Base-by-base conservation (phyloP, 371 early-diverging fungal genomes). In the Cokeromyces recurvatus region DNA sequence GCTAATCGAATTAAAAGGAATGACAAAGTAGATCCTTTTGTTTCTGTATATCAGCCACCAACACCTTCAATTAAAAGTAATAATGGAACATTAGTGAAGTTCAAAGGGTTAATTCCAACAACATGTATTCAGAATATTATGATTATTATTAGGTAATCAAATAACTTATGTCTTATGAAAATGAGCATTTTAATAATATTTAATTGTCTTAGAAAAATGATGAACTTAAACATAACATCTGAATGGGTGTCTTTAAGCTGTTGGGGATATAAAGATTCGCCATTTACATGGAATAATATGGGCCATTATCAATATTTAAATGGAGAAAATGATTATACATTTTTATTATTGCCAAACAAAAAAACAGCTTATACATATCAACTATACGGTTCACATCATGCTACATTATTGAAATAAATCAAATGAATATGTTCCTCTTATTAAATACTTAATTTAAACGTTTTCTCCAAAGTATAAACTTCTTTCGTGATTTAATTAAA, bases 251-350 rank as follows among this genome's bases (percentile, higher is more conserved):
- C 77, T 10, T 27, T 83, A 4, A 71, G 69, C 16, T 75, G 78
- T 0, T 83, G 81, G 78, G 87, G 87, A 4, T 84, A 77, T 48
- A 69, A 70, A 38, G 85, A 87, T 43, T 71, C 85, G 3, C 85
- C 85, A 1, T 68, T 73, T 12, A 80, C 82, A 17, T 87, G 84
- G 85, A 39, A 59, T 2, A 59, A 59, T 4, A 16, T 34, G 3
- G 46, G 54, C 15, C 87, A 85, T 43, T 79, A 79, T 32, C 62
- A 66, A 36, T 59, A 71, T 40, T 23, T 68, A 14, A 75, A 62
- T 32, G 82, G 85, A n/a, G 85, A 85, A 57, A 78, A 81, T 43
- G 64, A 74, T 61, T 81, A 74, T 38, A 76, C 76, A 2, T 68
- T 78, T 51, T 59, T 81, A 25, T 27, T 77, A 6, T 62, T 73